Evolutionary conservation across 1,139 yeast genomes (phyloP), one percentile per base, ranked within the genome.

Genomic region (Pichia sp.): DNA sequence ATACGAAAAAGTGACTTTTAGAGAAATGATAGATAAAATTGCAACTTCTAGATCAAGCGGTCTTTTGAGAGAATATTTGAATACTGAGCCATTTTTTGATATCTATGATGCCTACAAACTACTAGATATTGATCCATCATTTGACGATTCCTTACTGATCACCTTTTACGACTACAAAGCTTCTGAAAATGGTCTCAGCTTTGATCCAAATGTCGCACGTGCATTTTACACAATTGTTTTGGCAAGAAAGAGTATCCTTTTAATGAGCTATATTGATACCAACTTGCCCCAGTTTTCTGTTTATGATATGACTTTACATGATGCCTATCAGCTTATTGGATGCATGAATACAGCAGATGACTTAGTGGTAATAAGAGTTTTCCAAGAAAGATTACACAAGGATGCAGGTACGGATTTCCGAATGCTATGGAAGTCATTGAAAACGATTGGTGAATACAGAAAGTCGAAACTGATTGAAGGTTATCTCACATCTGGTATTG

Each of bases 71-170:
- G 69, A 73, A 23, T 83, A 72, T 59, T 67, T 87, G 43, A 75
- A 74, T 4, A 72, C 76, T 34, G 92, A 87, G 63, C 77, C 86
- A 2, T 64, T 81, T 42, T 79, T 81, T 13, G 69, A 66, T 52
- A 60, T 81, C 5, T 66, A 69, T 2, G 77, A 81, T 52, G 95
- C 97, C 0, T 81, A 86, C 61, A 76, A 75, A 1, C 76, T 78
- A n/a, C 70, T 90, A 49, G 85, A 82, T 15, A 78, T 86, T 29
- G 85, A 80, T 61, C 81, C 79, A 41, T 75, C 81, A 6, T 85
- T 89, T 4, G 95, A 86, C 65, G 93, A 86, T 64, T 95, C 87
- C 57, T 82, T 87, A 45, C 79, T 87, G 4, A 75, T 82, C 36
- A 85, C 93, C 0, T 90, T 92, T 0, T 84, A 79, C 62, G 82